Percentiles rank a stretch among this genome's conserved stretches.
Conservation (phyloP, 257 asterid species). For the Scutellaria minor region DNA sequence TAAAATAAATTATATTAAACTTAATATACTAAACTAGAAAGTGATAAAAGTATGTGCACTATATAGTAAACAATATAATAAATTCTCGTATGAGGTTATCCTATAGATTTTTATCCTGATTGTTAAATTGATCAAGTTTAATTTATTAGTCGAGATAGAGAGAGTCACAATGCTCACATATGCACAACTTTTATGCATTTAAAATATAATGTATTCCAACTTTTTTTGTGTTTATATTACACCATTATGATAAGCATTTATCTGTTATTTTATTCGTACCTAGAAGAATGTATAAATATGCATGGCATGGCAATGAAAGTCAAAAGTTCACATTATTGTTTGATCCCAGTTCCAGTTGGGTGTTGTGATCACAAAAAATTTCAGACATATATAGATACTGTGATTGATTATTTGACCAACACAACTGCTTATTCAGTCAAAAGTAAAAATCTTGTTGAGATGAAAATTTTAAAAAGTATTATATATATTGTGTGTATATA, state of each 20-base stretch:
- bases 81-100: no score
- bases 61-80: no score
- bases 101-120: no score
- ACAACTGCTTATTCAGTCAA: constrained; percentile 53
- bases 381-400: constrained; percentile 56
- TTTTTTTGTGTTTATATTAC: no score
- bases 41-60: no score
- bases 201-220: no score
- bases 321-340: constrained; percentile 66
- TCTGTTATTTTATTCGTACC: background rate
- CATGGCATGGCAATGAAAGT: constrained; percentile 53
- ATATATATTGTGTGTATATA: background rate
- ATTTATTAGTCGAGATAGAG: no score
- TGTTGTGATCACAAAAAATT: constrained; percentile 50
- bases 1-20: no score
- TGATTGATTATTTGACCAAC: constrained; percentile 50
- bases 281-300: background rate
- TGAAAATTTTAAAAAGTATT: background rate
- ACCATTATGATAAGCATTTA: background rate
- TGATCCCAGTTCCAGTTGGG: constrained; percentile 63
- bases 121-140: no score
- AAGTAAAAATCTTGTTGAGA: constrained; percentile 21
- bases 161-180: no score
- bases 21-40: no score
- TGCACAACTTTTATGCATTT: no score